Percentiles rank a stretch among this genome's conserved stretches.
phyloP scores from a whole-genome alignment of 495 filamentous ascomycete species.

The Aspergillus cavernicola region DNA sequence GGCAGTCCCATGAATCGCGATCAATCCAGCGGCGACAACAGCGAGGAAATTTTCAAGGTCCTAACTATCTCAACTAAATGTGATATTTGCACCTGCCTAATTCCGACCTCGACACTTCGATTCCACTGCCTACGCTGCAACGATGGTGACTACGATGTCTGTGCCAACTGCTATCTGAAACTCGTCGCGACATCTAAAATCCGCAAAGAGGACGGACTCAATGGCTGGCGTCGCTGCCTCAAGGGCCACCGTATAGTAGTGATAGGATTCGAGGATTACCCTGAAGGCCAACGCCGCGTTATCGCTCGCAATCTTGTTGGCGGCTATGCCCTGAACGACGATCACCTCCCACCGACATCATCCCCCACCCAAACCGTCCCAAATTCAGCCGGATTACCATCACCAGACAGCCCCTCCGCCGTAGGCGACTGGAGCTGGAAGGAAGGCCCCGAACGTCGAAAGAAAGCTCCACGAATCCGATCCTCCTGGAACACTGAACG shows the following conservation, averaged over 20 bases:
- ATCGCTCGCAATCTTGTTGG: constrained; percentile 69
- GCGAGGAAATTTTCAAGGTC: constrained; percentile 48
- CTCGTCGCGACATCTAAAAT: constrained; percentile 60
- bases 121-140: constrained; percentile 72
- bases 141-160: constrained; percentile 79
- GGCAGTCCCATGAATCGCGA: constrained; percentile 14
- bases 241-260: constrained; percentile 81
- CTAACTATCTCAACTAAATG: constrained; percentile 68
- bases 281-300: constrained; percentile 53
- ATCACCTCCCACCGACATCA: constrained; percentile 33
- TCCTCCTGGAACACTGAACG: constrained; percentile 9
- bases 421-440: constrained; percentile 49
- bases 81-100: constrained; percentile 67
- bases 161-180: constrained; percentile 66
- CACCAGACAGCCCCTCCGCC: constrained; percentile 23
- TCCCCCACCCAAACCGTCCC: constrained; percentile 16
- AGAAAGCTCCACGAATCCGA: constrained; percentile 44
- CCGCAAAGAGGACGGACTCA: constrained; percentile 66
- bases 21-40: constrained; percentile 7
- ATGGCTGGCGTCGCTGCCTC: constrained; percentile 77
- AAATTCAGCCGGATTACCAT: constrained; percentile 15
- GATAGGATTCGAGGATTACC: constrained; percentile 63
- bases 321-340: constrained; percentile 58
- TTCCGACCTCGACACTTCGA: constrained; percentile 62
- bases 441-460: constrained; percentile 44